Evolutionary conservation across 805 yeast genomes (phyloP), one percentile per base, ranked within the genome.

Genomic region (Kazachstania africana): DNA sequence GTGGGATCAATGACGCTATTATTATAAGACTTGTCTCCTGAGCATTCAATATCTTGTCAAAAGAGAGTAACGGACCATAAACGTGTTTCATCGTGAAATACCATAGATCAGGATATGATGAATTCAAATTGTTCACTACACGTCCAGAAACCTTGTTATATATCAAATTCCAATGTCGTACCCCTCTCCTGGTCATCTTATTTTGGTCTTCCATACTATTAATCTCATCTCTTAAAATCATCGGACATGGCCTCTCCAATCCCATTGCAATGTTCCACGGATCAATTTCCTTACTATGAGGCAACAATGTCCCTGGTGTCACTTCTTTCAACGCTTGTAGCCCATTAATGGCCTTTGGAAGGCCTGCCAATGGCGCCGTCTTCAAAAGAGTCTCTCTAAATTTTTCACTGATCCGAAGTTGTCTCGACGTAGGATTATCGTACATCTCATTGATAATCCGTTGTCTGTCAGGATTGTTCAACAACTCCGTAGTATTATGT

Each of bases 61-160:
- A 78, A 14, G 94, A 77, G 37, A 87, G 63, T 21, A 87, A 56
- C 4, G 93, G 84, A 1, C 82, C 72, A 49, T 87, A 87, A 12
- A 79, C 87, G 48, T 78, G 74, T 33, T 72, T 70, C 31, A 76
- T 59, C 0, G 88, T 72, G 46, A 67, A 80, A 36, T 69, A 64
- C 77, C 88, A 81, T 36, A 87, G 63, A 51, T 87, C 95, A 0
- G 95, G 95, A 53, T 84, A 84, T 12, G 94, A 79, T 0, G 69
- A 59, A 33, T 62, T 53, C 70, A 87, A 62, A 46, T 84, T 91
- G 28, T 63, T 64, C 24, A 65, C 65, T 17, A 87, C 81, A 16
- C 94, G 62, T 12, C 57, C 53, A 23, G 84, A 70, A 12, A 87
- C 73, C 49, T 84, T 85, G 31, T 75, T 76, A 50, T 87, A 87